These are phyloP conservation scores for Penicillium sp. DNA, from an alignment of 2,329 filamentous ascomycete genomes.

Conservation along the genomic window DNA sequence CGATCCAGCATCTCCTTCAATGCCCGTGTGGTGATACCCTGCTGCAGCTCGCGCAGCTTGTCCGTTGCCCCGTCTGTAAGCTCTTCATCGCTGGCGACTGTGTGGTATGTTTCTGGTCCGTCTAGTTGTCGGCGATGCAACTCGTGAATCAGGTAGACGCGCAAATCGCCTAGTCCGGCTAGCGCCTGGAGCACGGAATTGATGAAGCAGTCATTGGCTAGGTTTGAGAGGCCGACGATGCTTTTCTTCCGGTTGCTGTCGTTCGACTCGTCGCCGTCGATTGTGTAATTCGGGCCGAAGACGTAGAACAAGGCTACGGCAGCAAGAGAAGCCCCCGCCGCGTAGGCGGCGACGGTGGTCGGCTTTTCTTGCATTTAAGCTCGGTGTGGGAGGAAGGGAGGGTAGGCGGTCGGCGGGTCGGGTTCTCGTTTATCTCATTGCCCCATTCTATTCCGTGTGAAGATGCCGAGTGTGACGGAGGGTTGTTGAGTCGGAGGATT, in stretches of 20 bases:
- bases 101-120: constrained; percentile 71
- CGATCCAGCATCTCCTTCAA: constrained; percentile 91
- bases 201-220: constrained; percentile 95
- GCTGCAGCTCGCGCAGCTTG: constrained; percentile 65
- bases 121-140: constrained; percentile 81
- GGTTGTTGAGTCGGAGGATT: neutral
- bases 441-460: constrained; percentile 15
- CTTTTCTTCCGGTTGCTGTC: constrained; percentile 72
- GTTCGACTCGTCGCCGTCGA: constrained; percentile 73
- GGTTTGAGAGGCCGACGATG: constrained; percentile 84
- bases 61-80: constrained; percentile 44
- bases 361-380: constrained; percentile 79
- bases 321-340: constrained; percentile 90
- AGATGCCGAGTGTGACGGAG: neutral
- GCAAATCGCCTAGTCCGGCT: constrained; percentile 83
- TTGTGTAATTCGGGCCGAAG: constrained; percentile 94
- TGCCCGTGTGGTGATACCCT: constrained; percentile 78
- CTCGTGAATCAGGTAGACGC: constrained; percentile 89
- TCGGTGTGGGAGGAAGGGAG: neutral
- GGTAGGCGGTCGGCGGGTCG: constrained; percentile 10
- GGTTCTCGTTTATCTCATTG: constrained; percentile 10
- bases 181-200: constrained; percentile 94
- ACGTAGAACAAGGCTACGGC: constrained; percentile 95
- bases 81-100: constrained; percentile 53
- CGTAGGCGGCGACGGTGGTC: constrained; percentile 84